phyloP scores from a whole-genome alignment of 1,139 yeast genomes.

The Pichia cactophila region DNA sequence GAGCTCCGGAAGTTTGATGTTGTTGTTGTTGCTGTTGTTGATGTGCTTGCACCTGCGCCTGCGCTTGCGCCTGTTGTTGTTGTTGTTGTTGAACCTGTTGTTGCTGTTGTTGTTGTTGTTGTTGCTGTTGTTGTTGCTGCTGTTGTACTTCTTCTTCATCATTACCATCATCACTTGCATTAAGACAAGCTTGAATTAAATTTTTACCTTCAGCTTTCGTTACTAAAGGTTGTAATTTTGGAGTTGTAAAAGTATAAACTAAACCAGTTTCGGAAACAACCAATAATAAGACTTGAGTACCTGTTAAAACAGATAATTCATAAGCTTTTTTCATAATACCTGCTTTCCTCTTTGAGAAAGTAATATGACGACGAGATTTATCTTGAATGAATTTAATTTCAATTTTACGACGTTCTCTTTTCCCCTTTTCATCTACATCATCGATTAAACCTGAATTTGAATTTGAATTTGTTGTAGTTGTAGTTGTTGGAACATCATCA shows the following conservation, averaged over 20 bases:
- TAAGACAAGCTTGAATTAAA: conserved; percentile 91
- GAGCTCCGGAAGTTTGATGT: neutral
- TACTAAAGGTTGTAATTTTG: conserved; percentile 93
- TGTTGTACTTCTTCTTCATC: conserved; percentile 29
- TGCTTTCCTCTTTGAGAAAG: conserved; percentile 95
- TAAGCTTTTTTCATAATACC: conserved; percentile 99
- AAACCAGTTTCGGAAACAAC: conserved; percentile 97
- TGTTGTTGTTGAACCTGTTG: conserved; percentile 16
- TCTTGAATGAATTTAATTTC: conserved; percentile 96
- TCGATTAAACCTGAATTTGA: no score
- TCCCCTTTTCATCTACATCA: neutral
- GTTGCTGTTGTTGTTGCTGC: conserved; percentile 22
- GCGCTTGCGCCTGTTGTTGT: conserved; percentile 15
- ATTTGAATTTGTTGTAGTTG: neutral
- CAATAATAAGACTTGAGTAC: conserved; percentile 87
- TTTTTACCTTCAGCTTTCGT: conserved; percentile 96
- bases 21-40: conserved; percentile 2
- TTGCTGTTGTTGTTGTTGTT: conserved; percentile 22
- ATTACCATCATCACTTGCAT: conserved; percentile 82
- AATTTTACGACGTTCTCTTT: conserved; percentile 89
- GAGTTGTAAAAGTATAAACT: conserved; percentile 97
- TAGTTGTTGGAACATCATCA: neutral
- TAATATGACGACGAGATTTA: conserved; percentile 94
- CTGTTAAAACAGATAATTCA: conserved; percentile 90
- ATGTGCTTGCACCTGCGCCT: conserved; percentile 3